Percentiles rank a stretch among this genome's conserved stretches.
Conservation (phyloP, 164 flowering plant genomes). For the Macadamia integrifolia region DNA sequence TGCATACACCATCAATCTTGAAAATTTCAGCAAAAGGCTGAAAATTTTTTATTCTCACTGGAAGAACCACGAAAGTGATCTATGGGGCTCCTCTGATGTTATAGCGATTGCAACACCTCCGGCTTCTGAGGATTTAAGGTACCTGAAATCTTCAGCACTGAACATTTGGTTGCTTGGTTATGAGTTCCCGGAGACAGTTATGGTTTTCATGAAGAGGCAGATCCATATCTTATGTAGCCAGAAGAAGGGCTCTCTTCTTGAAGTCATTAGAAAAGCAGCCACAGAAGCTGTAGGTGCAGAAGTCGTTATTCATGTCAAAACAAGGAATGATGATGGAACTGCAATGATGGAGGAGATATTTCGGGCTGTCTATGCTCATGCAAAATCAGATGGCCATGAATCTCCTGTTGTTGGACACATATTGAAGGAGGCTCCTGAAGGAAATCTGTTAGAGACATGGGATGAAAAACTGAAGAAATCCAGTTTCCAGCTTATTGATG, state of each 20-base stretch:
- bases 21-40: conserved; percentile 43
- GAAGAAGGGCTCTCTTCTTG: conserved; percentile 68
- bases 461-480: conserved; percentile 43
- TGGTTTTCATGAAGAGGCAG: conserved; percentile 58
- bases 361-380: conserved; percentile 23
- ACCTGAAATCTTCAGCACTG: conserved; percentile 69
- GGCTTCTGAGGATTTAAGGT: conserved; percentile 62
- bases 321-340: conserved; percentile 55
- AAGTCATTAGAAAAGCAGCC: conserved; percentile 44
- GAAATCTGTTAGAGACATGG: conserved; percentile 70
- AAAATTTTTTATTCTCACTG: conserved; percentile 55
- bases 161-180: conserved; percentile 75
- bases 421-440: conserved; percentile 69
- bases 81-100: conserved; percentile 54
- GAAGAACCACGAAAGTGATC: conserved; percentile 34
- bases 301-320: conserved; percentile 66
- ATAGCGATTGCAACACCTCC: conserved; percentile 73
- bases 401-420: conserved; percentile 53
- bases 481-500: conserved; percentile 39
- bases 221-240: conserved; percentile 69
- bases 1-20: conserved; percentile 36
- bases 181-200: conserved; percentile 84
- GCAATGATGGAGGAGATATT: conserved; percentile 41
- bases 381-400: conserved; percentile 23
- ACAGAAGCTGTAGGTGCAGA: conserved; percentile 44